A percentile compares a stretch with the other conserved stretches of the same genome.
Evolutionary conservation across 1,139 yeast species (phyloP).

Genomic region (Groenewaldozyma sp.): DNA sequence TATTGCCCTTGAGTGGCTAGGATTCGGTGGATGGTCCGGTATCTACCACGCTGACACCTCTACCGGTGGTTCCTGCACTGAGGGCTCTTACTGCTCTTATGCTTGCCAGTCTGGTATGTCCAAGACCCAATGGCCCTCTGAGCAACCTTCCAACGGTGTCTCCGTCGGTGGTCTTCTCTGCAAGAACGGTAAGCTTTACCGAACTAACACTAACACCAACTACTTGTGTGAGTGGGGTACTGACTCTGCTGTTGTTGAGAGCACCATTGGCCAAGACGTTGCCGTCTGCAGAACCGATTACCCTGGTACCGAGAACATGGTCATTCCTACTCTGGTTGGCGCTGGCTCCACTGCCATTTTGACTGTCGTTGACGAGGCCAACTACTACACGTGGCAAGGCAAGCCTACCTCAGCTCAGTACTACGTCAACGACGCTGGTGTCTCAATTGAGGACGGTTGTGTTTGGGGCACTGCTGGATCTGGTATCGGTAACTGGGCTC

Average conservation of each 20-base stretch:
- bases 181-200: constrained; percentile 68
- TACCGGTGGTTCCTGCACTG: constrained; percentile 59
- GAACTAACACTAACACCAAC: constrained; percentile 52
- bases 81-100: constrained; percentile 91
- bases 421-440: constrained; percentile 96
- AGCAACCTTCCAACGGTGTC: constrained; percentile 78
- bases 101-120: constrained; percentile 96
- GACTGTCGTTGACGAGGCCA: constrained; percentile 67
- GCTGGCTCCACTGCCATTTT: constrained; percentile 61
- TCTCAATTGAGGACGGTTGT: constrained; percentile 81
- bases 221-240: constrained; percentile 82
- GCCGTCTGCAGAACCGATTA: constrained; percentile 96
- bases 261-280: constrained; percentile 54
- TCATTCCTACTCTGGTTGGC: constrained; percentile 71
- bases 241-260: constrained; percentile 57
- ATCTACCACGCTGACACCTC: constrained; percentile 50
- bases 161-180: constrained; percentile 87
- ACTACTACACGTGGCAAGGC: constrained; percentile 78
- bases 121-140: constrained; percentile 91
- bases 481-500: constrained; percentile 97
- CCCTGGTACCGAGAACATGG: constrained; percentile 99
- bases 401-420: constrained; percentile 85
- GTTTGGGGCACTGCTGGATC: constrained; percentile 78
- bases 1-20: constrained; percentile 68
- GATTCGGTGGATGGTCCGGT: constrained; percentile 89